phyloP scores from a whole-genome alignment of 495 filamentous ascomycete species.

The Tuber calosporum region DNA sequence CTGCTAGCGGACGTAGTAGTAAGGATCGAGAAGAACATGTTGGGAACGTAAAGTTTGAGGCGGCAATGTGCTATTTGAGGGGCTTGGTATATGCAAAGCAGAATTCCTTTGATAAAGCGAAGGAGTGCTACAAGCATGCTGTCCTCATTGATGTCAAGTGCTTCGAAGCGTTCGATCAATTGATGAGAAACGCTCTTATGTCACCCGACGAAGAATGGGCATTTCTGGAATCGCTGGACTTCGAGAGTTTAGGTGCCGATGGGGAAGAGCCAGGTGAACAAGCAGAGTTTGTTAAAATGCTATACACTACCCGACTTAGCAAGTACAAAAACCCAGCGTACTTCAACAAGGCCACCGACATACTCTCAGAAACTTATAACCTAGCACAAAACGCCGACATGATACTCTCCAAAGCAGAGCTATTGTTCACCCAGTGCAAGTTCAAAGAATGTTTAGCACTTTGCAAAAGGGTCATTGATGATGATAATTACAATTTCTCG shows the following conservation, averaged over 20 bases:
- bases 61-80: constrained; percentile 92
- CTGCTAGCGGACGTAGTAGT: constrained; percentile 43
- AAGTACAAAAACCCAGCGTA: constrained; percentile 85
- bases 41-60: constrained; percentile 76
- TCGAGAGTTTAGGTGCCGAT: constrained; percentile 65
- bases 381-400: constrained; percentile 83
- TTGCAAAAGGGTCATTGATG: constrained; percentile 70
- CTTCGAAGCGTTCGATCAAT: constrained; percentile 93
- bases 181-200: constrained; percentile 97
- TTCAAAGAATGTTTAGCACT: constrained; percentile 79
- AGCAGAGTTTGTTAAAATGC: constrained; percentile 87
- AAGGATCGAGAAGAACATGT: constrained; percentile 61
- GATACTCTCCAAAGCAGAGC: constrained; percentile 81
- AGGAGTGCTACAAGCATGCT: constrained; percentile 96
- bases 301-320: constrained; percentile 92
- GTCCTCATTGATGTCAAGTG: constrained; percentile 96
- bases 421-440: constrained; percentile 88
- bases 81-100: constrained; percentile 94
- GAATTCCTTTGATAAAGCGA: constrained; percentile 93
- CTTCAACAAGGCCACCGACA: constrained; percentile 81
- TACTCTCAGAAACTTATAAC: constrained; percentile 85
- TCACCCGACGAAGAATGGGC: constrained; percentile 94
- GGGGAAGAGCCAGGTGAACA: constrained; percentile 34
- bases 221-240: constrained; percentile 86
- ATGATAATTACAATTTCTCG: constrained; percentile 78